Percentiles rank a stretch among this genome's conserved stretches.
These are phyloP conservation scores for Aspergillus proliferans DNA, from an alignment of 2,329 filamentous ascomycete species.

Conservation along the genomic window DNA sequence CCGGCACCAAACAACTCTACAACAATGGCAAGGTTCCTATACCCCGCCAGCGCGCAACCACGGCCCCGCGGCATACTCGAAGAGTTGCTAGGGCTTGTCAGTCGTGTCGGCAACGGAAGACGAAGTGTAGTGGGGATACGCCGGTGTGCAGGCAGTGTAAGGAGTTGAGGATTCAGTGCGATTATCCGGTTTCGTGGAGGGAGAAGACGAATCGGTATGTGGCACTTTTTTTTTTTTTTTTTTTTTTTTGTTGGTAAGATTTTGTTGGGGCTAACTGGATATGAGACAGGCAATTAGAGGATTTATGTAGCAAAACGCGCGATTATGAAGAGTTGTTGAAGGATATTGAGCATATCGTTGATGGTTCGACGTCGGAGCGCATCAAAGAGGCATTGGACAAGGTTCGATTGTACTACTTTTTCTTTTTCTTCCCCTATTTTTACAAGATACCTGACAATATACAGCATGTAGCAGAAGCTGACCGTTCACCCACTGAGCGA, in stretches of 20 bases:
- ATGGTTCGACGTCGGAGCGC: constrained; percentile 26
- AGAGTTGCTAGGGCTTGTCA: constrained; percentile 36
- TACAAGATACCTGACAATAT: constrained; percentile 2
- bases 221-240: constrained; percentile 2
- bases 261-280: neutral
- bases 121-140: constrained; percentile 40
- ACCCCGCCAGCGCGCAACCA: constrained; percentile 18
- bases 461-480: constrained; percentile 19
- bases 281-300: constrained; percentile 26
- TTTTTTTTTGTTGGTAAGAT: constrained; percentile 2
- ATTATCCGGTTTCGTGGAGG: constrained; percentile 35
- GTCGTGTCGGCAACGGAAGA: constrained; percentile 37
- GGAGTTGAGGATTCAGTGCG: constrained; percentile 31
- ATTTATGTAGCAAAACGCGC: constrained; percentile 24
- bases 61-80: constrained; percentile 15
- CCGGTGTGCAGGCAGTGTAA: constrained; percentile 37
- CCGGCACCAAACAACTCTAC: constrained; percentile 10
- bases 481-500: constrained; percentile 16
- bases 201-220: constrained; percentile 33
- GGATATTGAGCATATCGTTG: constrained; percentile 29
- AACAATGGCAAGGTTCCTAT: constrained; percentile 26
- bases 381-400: constrained; percentile 34
- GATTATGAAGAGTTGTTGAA: constrained; percentile 37
- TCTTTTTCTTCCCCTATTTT: constrained; percentile 1
- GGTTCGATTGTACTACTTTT: constrained; percentile 17